phyloP scores from a whole-genome alignment of 1,284 basidiomycete species.

The Mycosarcoma mackinlayi region DNA sequence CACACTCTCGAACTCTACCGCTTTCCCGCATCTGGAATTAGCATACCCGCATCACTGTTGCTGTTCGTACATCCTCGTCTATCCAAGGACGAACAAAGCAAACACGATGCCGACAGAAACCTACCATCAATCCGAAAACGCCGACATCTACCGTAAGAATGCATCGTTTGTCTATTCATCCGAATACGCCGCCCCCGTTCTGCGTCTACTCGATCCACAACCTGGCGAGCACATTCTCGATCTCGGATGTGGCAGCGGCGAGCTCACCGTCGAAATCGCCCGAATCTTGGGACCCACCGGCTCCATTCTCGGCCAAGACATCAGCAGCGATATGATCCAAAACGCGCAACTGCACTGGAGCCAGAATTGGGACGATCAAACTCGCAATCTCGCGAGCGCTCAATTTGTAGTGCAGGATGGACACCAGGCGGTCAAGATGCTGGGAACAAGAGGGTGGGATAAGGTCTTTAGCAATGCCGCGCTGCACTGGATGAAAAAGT shows the following conservation, averaged over 20 bases:
- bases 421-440: slow-evolving; percentile 4
- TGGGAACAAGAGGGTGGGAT: slow-evolving; percentile 6
- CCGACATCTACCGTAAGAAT: slow-evolving; percentile 40
- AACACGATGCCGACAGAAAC: not conserved
- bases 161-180: slow-evolving; percentile 52
- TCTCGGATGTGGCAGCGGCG: slow-evolving; percentile 48
- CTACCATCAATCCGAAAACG: slow-evolving; percentile 42
- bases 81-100: no score
- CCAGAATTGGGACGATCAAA: not conserved
- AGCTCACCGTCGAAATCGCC: slow-evolving; percentile 35
- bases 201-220: slow-evolving; percentile 40
- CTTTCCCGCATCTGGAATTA: no score
- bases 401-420: slow-evolving; percentile 24
- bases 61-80: no score
- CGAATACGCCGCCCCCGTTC: slow-evolving; percentile 37
- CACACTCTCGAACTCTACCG: no score
- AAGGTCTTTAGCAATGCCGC: slow-evolving; percentile 52
- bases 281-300: slow-evolving; percentile 12
- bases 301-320: slow-evolving; percentile 28
- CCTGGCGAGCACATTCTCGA: slow-evolving; percentile 47
- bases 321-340: slow-evolving; percentile 38
- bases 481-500: slow-evolving; percentile 46
- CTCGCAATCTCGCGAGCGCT: not conserved
- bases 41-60: no score
- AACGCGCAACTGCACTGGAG: slow-evolving; percentile 10